Percentiles rank a stretch among this genome's conserved stretches.
phyloP scores from a whole-genome alignment of 2,329 filamentous ascomycete species.

The Arthrobotrys conoides region DNA sequence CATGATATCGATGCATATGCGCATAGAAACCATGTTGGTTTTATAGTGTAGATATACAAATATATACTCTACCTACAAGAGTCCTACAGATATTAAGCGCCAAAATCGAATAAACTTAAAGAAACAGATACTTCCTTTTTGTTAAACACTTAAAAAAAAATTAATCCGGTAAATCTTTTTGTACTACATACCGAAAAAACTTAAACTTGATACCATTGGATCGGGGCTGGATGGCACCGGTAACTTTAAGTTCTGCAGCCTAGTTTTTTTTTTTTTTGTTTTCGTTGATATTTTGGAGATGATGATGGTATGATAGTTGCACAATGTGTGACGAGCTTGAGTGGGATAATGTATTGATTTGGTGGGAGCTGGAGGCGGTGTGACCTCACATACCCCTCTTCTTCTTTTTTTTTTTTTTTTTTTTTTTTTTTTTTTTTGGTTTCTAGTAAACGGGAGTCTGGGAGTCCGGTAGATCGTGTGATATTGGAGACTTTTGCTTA shows the following conservation, averaged over 20 bases:
- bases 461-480: neutral
- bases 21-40: neutral
- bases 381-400: neutral
- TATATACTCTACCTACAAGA: neutral
- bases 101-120: too few relatives aligned
- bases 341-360: too few relatives aligned
- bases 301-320: constrained; percentile 19
- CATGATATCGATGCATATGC: too few relatives aligned
- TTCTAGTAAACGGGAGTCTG: constrained; percentile 1
- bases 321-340: constrained; percentile 22
- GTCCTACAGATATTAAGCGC: too few relatives aligned
- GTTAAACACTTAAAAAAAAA: too few relatives aligned
- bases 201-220: too few relatives aligned
- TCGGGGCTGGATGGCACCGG: neutral
- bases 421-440: neutral
- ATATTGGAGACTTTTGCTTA: too few relatives aligned
- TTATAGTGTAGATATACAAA: neutral
- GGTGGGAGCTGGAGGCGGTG: too few relatives aligned
- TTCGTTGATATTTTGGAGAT: too few relatives aligned
- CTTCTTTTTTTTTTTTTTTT: constrained; percentile 1
- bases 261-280: neutral
- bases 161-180: too few relatives aligned
- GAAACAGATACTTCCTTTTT: too few relatives aligned
- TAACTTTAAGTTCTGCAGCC: constrained; percentile 11
- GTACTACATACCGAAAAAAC: neutral